These are phyloP conservation scores for Aspergillus eucalypticola DNA, from an alignment of 2,329 filamentous ascomycete genomes.

Conservation along the genomic window DNA sequence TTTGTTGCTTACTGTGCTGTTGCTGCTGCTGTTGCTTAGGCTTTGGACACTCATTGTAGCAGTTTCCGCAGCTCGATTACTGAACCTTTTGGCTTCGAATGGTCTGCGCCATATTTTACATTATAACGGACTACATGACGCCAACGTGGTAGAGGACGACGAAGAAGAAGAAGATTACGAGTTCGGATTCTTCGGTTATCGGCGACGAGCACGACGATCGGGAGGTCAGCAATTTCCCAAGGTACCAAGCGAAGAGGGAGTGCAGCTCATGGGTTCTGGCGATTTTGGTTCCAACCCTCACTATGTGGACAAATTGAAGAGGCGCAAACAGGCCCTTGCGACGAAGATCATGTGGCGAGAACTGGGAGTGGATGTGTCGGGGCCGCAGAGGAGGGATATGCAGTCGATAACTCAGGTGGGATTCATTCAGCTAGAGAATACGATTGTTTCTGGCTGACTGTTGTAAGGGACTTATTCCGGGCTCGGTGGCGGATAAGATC, in stretches of 20 bases:
- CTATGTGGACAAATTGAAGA: constrained; percentile 51
- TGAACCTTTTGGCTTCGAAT: constrained; percentile 56
- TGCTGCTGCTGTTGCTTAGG: neutral
- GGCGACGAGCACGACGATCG: constrained; percentile 48
- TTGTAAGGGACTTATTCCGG: constrained; percentile 74
- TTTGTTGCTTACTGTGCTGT: too few species aligned
- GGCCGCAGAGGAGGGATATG: constrained; percentile 61
- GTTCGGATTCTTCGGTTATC: constrained; percentile 40
- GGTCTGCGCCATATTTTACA: constrained; percentile 56
- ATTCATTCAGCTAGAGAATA: neutral
- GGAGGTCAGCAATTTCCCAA: constrained; percentile 67
- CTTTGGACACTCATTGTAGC: neutral
- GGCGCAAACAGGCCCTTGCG: constrained; percentile 63
- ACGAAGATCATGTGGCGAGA: constrained; percentile 78
- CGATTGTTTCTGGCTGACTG: neutral
- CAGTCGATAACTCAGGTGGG: constrained; percentile 68
- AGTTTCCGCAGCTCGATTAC: constrained; percentile 48
- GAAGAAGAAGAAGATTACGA: constrained; percentile 36
- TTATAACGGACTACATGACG: constrained; percentile 32
- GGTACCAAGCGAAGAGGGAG: constrained; percentile 76
- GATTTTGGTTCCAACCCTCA: constrained; percentile 71
- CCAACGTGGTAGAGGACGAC: constrained; percentile 28
- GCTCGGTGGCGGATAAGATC: constrained; percentile 76
- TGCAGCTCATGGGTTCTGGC: constrained; percentile 77
- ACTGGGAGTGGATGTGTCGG: constrained; percentile 66